Evolutionary conservation across 768 basidiomycete species (phyloP), one percentile per base, ranked within the genome.

Genomic region (Mycena vulgaris): DNA sequence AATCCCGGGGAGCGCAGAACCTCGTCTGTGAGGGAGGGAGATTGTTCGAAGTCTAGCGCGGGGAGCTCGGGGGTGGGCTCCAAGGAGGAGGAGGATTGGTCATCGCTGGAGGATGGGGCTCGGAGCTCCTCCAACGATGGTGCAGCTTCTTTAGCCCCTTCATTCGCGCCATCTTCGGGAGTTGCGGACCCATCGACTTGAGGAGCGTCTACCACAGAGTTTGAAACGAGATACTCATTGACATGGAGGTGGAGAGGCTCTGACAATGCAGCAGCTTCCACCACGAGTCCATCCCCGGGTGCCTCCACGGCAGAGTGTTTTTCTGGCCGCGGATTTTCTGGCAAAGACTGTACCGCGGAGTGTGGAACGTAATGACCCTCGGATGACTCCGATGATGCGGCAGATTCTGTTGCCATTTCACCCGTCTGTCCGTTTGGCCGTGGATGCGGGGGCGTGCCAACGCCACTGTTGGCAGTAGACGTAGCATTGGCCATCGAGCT

Each of bases 11-110:
- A 70, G 40, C 55, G 53, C 23, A 64, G 63, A 37, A 70, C 48
- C 35, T 60, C 63, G 28, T 70, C 69, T 6, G 63, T 48, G 33
- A 70, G 57, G 27, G 69, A 70, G 42, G 63, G 52, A 21, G 69
- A n/a, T n/a, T 55, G 37, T 25, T n/a, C 35, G 40, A 70, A 66
- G 35, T 66, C 31, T 14, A 65, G 45, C 10, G 56, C 30, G 5
- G 69, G 69, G 51, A 70, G 69, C 56, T 48, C 61, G 2, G 47
- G 67, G 27, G 61, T 63, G 23, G 30, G 14, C 31, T 37, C n/a
- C n/a, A n/a, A n/a, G n/a, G n/a, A n/a, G n/a, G n/a, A n/a, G n/a
- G n/a, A n/a, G 10, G 56, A 27, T 35, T 60, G 33, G 25, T 23
- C 42, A 31, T 58, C 30, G 7, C 14, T 21, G 8, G 49, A 51